Conservation (phyloP, 2,329 filamentous ascomycete genomes). For the Arthrobotrys sphaeroides region DNA sequence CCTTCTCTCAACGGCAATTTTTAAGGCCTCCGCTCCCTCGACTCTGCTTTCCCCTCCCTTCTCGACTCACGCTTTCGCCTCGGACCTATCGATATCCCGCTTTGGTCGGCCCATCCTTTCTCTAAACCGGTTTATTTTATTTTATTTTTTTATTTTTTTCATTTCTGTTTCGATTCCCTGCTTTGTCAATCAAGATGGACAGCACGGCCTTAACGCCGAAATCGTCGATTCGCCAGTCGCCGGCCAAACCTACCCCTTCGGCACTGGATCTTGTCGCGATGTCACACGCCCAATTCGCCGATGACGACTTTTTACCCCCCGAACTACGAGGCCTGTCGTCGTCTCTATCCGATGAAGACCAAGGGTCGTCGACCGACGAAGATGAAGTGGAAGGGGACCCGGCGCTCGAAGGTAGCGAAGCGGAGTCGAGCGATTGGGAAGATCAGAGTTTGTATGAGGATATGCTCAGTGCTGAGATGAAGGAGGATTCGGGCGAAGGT, state of each 20-base stretch:
- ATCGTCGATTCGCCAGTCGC: slow-evolving; percentile 52
- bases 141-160: neutral
- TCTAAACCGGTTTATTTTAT: slow-evolving; percentile 2
- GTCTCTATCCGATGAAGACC: slow-evolving; percentile 42
- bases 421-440: slow-evolving; percentile 68
- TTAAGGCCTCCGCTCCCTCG: slow-evolving; percentile 31
- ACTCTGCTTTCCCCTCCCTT: neutral
- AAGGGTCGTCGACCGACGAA: slow-evolving; percentile 59
- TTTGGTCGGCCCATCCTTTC: slow-evolving; percentile 46
- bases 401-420: slow-evolving; percentile 55
- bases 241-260: slow-evolving; percentile 46
- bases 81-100: slow-evolving; percentile 30
- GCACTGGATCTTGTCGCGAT: slow-evolving; percentile 57
- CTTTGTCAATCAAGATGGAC: slow-evolving; percentile 34
- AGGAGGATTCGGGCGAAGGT: slow-evolving; percentile 67
- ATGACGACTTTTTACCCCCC: slow-evolving; percentile 59
- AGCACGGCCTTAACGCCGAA: slow-evolving; percentile 52
- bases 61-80: neutral
- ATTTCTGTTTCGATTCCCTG: neutral
- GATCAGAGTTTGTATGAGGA: slow-evolving; percentile 73
- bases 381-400: slow-evolving; percentile 57
- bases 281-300: slow-evolving; percentile 56
- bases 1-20: slow-evolving; percentile 31
- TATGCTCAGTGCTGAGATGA: slow-evolving; percentile 67
- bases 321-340: slow-evolving; percentile 57